Conservation (phyloP, 371 early-diverging fungal genomes). For the Mucor velutinosus region DNA sequence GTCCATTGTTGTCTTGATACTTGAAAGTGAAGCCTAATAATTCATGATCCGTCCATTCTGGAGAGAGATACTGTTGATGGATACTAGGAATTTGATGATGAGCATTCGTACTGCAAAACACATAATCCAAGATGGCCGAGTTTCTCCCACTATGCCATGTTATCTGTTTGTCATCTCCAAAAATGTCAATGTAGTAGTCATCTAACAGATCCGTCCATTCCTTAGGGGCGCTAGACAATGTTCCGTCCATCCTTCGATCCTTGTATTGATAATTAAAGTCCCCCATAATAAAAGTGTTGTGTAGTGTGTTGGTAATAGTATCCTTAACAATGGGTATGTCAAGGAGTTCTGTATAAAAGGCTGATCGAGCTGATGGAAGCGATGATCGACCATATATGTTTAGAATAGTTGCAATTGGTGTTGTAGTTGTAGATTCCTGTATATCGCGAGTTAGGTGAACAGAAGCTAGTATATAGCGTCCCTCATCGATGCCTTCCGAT, state of each 20-base stretch:
- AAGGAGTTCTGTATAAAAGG: neutral
- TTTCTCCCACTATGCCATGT: neutral
- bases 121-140: neutral
- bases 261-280: too few relatives aligned
- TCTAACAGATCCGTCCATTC: neutral
- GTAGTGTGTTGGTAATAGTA: neutral
- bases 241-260: neutral
- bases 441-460: neutral
- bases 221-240: neutral
- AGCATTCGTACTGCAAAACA: neutral
- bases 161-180: neutral
- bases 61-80: neutral
- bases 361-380: neutral
- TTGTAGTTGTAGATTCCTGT: neutral
- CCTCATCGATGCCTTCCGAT: neutral
- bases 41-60: constrained; percentile 1
- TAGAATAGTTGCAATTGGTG: neutral
- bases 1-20: neutral
- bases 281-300: neutral
- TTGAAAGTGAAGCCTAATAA: neutral
- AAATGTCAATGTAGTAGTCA: neutral
- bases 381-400: neutral
- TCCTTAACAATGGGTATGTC: neutral
- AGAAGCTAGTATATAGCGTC: neutral
- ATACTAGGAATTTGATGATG: neutral